These are phyloP conservation scores for Mollisiaceae sp. DNA, from an alignment of 2,329 filamentous ascomycete genomes.

Conservation along the genomic window DNA sequence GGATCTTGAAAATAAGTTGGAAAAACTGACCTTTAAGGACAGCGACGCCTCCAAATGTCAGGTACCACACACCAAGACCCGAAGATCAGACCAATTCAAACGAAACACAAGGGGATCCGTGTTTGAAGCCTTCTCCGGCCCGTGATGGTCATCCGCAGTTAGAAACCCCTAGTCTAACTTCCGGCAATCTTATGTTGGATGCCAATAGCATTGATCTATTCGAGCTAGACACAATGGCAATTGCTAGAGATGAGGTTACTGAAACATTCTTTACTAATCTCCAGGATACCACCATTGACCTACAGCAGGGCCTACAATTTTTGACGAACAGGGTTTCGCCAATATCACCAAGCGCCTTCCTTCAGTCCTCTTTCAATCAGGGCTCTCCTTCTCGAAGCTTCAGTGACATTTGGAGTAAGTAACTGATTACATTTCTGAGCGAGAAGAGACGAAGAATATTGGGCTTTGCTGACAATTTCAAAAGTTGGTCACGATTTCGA, in stretches of 20 bases:
- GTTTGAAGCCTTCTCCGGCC: neutral
- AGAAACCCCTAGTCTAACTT: neutral
- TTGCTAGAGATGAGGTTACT: neutral
- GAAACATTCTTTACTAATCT: neutral
- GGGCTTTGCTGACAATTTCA: neutral
- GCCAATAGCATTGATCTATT: neutral
- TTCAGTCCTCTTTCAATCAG: neutral
- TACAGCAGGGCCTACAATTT: neutral
- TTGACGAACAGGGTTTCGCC: neutral
- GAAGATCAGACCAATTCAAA: neutral
- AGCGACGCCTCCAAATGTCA: neutral
- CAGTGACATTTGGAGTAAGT: neutral
- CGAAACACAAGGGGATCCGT: neutral
- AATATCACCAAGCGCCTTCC: neutral
- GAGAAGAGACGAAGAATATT: neutral
- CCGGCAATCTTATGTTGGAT: neutral
- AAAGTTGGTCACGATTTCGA: neutral
- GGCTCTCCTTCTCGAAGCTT: neutral
- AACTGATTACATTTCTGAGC: neutral
- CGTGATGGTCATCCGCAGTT: neutral
- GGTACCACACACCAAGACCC: neutral
- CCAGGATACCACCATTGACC: neutral
- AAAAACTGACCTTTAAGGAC: neutral
- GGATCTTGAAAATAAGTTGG: neutral
- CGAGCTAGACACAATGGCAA: neutral